phyloP scores from a whole-genome alignment of 768 basidiomycete species.

The Hygrophoropsis aurantiaca region DNA sequence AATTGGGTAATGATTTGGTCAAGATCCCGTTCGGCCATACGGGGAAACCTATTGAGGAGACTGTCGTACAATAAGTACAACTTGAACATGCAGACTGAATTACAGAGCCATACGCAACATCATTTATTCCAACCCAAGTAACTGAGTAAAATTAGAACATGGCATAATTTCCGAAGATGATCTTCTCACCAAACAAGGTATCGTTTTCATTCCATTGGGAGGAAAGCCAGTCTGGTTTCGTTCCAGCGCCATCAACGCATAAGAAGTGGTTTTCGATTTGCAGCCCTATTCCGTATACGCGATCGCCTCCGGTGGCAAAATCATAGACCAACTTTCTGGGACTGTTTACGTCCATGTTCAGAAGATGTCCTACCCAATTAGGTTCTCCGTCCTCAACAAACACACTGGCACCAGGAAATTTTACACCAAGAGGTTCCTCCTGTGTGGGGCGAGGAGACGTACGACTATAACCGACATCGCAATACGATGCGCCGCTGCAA shows the following conservation, averaged over 20 bases:
- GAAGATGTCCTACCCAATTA: constrained; percentile 66
- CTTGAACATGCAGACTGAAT: no score
- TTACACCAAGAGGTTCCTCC: constrained; percentile 45
- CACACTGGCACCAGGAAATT: constrained; percentile 47
- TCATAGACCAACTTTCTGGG: constrained; percentile 52
- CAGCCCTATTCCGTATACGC: constrained; percentile 37
- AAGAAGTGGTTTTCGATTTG: constrained; percentile 44
- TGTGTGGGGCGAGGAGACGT: constrained; percentile 32
- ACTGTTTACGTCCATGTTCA: constrained; percentile 39
- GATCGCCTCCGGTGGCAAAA: constrained; percentile 56
- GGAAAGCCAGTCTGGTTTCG: constrained; percentile 35
- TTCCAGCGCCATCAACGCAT: constrained; percentile 26
- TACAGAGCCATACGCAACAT: constrained; percentile 51
- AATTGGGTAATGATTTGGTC: constrained; percentile 21
- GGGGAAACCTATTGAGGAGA: no score
- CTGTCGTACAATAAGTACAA: no score
- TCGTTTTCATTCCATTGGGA: constrained; percentile 47
- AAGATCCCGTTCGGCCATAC: no score
- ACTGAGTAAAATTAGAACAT: constrained; percentile 32
- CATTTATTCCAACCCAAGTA: constrained; percentile 70
- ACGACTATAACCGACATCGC: constrained; percentile 36
- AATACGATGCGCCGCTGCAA: constrained; percentile 70
- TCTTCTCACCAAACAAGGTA: constrained; percentile 7
- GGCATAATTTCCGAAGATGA: no score
- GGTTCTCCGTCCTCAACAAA: constrained; percentile 40